Base-by-base conservation (phyloP, 2,329 filamentous ascomycete genomes). In the Alternaria rosae region DNA sequence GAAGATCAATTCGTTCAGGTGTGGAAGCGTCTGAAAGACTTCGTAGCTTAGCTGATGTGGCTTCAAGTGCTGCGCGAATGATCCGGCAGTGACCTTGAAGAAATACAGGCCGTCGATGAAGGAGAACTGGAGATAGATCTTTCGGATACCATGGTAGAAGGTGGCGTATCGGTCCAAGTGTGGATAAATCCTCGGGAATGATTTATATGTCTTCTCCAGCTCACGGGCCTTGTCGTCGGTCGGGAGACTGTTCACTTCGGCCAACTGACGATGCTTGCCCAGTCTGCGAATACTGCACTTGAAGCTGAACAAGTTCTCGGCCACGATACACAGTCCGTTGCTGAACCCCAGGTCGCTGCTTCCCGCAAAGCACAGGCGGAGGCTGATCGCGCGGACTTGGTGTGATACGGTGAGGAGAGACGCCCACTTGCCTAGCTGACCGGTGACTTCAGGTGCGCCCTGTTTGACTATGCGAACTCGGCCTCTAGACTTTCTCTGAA, bases 91-190 rank as follows among this genome's bases (percentile, higher is more conserved):
- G 7, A 77, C 70, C 15, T 70, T 66, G 64, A 77, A 76, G 64
- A 78, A 78, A 32, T 70, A 68, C 13, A 77, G 58, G 17, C 28
- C 62, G 0, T 57, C 41, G 2, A 66, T 17, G 28, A 71, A 76
- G 17, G 63, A 55, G 58, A 78, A 65, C 1, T 53, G 17, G 0
- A 78, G 15, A 35, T 48, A 42, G 2, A 77, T 42, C 9, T 72
- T 71, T 3, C 67, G 73, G 15, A 78, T 70, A 0, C 69, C 72
- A 12, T 77, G 74, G 4, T 50, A 28, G 13, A 76, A 59, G 0
- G 72, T 74, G 0, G 74, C 71, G 35, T 66, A 77, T 8, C 55
- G 70, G 1, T 56, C 17, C 7, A 78, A 59, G 1, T 74, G 45
- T 0, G 72, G 70, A 30, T 76, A 72, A 3, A 71, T 57, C 7